phyloP scores from a whole-genome alignment of 2,329 filamentous ascomycete genomes.

The Drechslerella coelobrocha region DNA sequence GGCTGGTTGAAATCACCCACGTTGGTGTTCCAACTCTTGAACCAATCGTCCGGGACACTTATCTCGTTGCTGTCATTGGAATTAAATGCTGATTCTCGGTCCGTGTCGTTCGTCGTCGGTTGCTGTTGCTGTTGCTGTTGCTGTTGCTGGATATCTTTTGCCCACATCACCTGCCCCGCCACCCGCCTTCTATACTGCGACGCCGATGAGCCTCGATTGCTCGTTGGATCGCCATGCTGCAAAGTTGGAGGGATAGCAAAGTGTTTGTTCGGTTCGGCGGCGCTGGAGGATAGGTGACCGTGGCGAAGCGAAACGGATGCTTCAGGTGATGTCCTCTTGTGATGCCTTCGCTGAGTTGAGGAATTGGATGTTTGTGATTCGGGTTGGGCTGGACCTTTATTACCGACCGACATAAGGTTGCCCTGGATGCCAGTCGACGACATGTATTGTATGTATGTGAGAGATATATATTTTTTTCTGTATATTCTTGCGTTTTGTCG shows the following conservation, averaged over 20 bases:
- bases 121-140: neutral
- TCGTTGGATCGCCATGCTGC: constrained; percentile 22
- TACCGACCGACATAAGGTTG: constrained; percentile 42
- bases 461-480: too few relatives aligned
- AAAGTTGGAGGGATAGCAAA: constrained; percentile 34
- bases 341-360: constrained; percentile 2
- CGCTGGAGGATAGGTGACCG: constrained; percentile 25
- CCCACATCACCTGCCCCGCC: constrained; percentile 2
- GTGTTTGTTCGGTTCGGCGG: constrained; percentile 32
- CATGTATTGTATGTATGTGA: constrained; percentile 10
- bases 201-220: constrained; percentile 14
- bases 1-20: constrained; percentile 54
- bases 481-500: too few relatives aligned
- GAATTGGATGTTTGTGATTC: constrained; percentile 16
- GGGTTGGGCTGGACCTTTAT: neutral
- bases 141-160: neutral
- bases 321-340: constrained; percentile 29
- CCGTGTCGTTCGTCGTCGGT: constrained; percentile 11
- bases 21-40: constrained; percentile 54
- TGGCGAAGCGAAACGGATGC: constrained; percentile 43
- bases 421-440: constrained; percentile 11
- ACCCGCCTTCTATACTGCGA: constrained; percentile 1
- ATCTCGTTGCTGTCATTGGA: constrained; percentile 37
- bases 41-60: constrained; percentile 54
- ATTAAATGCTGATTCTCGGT: constrained; percentile 37